phyloP scores from a whole-genome alignment of 495 filamentous ascomycete genomes.

The Baudoinia panamericana region DNA sequence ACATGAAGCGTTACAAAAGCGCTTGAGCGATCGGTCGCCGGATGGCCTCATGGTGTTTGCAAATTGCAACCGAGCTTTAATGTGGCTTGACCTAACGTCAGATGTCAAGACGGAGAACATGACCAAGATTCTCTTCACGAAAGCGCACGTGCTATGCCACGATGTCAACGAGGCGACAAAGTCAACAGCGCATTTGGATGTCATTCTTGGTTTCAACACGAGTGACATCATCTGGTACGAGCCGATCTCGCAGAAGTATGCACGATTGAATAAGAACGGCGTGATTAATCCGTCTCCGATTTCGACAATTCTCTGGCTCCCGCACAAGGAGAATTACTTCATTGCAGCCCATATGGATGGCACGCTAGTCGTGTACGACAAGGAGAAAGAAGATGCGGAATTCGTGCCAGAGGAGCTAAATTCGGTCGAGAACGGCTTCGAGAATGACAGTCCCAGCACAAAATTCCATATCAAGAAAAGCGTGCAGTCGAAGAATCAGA shows the following conservation, averaged over 20 bases:
- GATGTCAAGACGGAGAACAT: slow-evolving; percentile 63
- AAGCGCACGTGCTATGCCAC: slow-evolving; percentile 88
- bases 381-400: slow-evolving; percentile 90
- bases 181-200: slow-evolving; percentile 62
- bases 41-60: slow-evolving; percentile 83
- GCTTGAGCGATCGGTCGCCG: slow-evolving; percentile 58
- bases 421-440: slow-evolving; percentile 30
- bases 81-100: slow-evolving; percentile 64
- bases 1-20: slow-evolving; percentile 65
- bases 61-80: slow-evolving; percentile 86
- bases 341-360: slow-evolving; percentile 89
- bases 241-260: slow-evolving; percentile 90
- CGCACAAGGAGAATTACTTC: slow-evolving; percentile 86
- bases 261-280: slow-evolving; percentile 91
- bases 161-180: slow-evolving; percentile 82
- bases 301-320: slow-evolving; percentile 81
- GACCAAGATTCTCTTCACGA: slow-evolving; percentile 91
- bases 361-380: slow-evolving; percentile 89
- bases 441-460: slow-evolving; percentile 16
- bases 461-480: slow-evolving; percentile 64
- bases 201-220: slow-evolving; percentile 89
- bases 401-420: slow-evolving; percentile 43
- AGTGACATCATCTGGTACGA: slow-evolving; percentile 99
- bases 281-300: slow-evolving; percentile 75
- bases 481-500: slow-evolving; percentile 83